Evolutionary conservation across 495 filamentous ascomycete genomes (phyloP), one percentile per base, ranked within the genome.

Genomic region (Rusavskia elegans): DNA sequence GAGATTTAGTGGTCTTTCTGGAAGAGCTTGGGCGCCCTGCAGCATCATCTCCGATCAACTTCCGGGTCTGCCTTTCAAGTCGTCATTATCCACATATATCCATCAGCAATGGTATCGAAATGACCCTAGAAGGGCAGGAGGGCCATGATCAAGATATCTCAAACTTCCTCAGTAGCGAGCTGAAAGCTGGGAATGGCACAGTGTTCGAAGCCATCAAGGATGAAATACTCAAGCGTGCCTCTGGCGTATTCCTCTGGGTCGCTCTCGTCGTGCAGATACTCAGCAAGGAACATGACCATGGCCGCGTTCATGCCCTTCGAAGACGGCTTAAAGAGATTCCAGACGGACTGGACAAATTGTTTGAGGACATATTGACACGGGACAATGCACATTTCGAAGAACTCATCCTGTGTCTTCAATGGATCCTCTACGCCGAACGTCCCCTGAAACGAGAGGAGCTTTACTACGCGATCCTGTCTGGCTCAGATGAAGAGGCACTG

Each of bases 391-490:
- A 68, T 49, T 49, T 20, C n/a, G 57, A 61, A 5, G 57, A 63
- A 3, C 37, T 69, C 5, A 20, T 70, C 10, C 54, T 68, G 0
- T 72, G 65, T 39, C 53, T 72, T 13, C 65, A 69, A 25, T 71
- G 67, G 63, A 52, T 72, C 5, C 56, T 71, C 10, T 70, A 63
- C 45, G 60, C 69, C 8, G 45, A 53, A 23, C 44, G 48, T 21
- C 65, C 67, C 0, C 32, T 72, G 23, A 61, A 42, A 2, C 61
- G 55, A 0, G 59, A 62, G 38, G 57, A 72, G 55, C 41, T 71
- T 5, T 69, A 72, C 50, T 66, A 57, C 45, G 68, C 62, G 11
- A 61, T 72, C 23, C 51, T 66, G n/a, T 53, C 66, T 40, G 65
- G 60, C 10, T 30, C 59, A 5, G 54, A 55, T n/a, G 54, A 48